A percentile compares a stretch with the other conserved stretches of the same genome.
phyloP scores from a whole-genome alignment of 2,329 filamentous ascomycete species.

The Aureobasidium lini region DNA sequence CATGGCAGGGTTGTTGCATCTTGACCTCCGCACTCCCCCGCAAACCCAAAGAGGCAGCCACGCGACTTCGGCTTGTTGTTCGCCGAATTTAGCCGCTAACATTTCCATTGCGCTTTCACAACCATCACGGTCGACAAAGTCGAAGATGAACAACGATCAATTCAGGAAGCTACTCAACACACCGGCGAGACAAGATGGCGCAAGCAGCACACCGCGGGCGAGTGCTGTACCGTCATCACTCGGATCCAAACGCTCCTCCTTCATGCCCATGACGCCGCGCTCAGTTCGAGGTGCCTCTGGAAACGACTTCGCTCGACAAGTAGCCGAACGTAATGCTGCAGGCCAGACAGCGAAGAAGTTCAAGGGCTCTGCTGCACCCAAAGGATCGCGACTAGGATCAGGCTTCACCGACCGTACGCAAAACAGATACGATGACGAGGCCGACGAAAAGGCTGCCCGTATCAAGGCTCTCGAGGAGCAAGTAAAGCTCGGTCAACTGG shows the following conservation, averaged over 20 bases:
- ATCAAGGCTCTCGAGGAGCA: conserved; percentile 74
- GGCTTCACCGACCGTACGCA: conserved; percentile 82
- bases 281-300: conserved; percentile 50
- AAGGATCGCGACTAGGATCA: conserved; percentile 68
- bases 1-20: neutral
- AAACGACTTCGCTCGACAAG: conserved; percentile 73
- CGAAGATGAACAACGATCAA: conserved; percentile 84
- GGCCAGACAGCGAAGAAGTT: conserved; percentile 61
- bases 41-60: conserved; percentile 1
- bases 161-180: conserved; percentile 71
- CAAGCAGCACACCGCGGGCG: conserved; percentile 20
- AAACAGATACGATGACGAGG: conserved; percentile 47
- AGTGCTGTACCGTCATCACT: conserved; percentile 28
- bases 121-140: neutral
- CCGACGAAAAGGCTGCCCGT: conserved; percentile 53
- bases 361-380: conserved; percentile 66
- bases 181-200: conserved; percentile 32
- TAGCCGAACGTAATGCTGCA: conserved; percentile 61
- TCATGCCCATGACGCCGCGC: conserved; percentile 87
- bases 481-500: conserved; percentile 76
- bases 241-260: conserved; percentile 26
- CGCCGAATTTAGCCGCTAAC: conserved; percentile 3
- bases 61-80: conserved; percentile 3
- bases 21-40: neutral
- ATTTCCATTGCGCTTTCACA: neutral